These are phyloP conservation scores for Zarea fungicola DNA, from an alignment of 2,329 filamentous ascomycete genomes.

Conservation along the genomic window DNA sequence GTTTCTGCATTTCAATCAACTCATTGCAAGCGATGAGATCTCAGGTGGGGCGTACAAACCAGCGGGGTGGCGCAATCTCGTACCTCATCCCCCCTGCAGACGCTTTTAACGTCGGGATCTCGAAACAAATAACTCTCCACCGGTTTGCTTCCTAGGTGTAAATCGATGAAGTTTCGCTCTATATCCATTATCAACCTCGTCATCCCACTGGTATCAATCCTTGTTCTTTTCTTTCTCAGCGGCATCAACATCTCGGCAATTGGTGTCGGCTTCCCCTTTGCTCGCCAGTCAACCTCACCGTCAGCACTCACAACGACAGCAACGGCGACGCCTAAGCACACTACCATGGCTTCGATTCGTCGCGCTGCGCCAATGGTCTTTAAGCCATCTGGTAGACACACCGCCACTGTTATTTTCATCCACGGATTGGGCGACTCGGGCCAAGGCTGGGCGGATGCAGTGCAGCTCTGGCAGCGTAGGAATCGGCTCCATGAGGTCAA, in stretches of 20 bases:
- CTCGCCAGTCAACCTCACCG: background rate
- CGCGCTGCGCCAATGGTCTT: slow-evolving; percentile 58
- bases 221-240: background rate
- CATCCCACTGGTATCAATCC: background rate
- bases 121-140: no score
- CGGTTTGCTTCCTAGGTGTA: no score
- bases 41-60: background rate
- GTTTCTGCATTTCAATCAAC: background rate
- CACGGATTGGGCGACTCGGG: slow-evolving; percentile 88
- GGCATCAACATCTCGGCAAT: background rate
- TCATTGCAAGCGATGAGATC: no score
- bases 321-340: background rate
- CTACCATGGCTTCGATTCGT: slow-evolving; percentile 23
- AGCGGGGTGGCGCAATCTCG: background rate
- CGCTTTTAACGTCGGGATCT: no score
- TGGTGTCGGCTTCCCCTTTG: background rate
- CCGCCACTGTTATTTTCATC: slow-evolving; percentile 88
- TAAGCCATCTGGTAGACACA: slow-evolving; percentile 76
- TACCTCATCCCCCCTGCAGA: no score
- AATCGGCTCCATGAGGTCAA: slow-evolving; percentile 82
- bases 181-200: background rate
- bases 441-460: slow-evolving; percentile 72
- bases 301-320: no score
- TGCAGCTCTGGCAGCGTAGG: slow-evolving; percentile 79
- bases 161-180: no score